phyloP scores from a whole-genome alignment of 768 basidiomycete species.

The Trametes coccinea region DNA sequence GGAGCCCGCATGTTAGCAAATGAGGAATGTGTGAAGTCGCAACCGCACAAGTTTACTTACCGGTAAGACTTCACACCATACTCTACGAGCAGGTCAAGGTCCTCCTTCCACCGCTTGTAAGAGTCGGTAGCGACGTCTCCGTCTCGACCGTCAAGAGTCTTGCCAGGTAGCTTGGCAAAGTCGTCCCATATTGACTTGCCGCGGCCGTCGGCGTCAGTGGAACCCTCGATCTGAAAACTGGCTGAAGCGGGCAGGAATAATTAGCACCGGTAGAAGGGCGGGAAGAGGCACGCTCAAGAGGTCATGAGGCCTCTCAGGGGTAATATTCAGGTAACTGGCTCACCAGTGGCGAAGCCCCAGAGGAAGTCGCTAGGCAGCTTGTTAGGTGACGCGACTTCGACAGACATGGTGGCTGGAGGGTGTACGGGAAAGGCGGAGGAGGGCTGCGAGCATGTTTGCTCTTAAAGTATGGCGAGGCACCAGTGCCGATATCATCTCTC shows the following conservation, averaged over 20 bases:
- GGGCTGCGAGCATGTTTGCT: slow-evolving; percentile 26
- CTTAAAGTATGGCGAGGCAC: slow-evolving; percentile 24
- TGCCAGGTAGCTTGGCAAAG: slow-evolving; percentile 63
- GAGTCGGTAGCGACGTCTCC: slow-evolving; percentile 75
- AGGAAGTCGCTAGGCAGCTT: slow-evolving; percentile 58
- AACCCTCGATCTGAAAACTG: slow-evolving; percentile 76
- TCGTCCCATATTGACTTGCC: slow-evolving; percentile 77
- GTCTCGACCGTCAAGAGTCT: slow-evolving; percentile 65
- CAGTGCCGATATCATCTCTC: slow-evolving; percentile 31
- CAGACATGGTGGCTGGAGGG: slow-evolving; percentile 31
- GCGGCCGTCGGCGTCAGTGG: slow-evolving; percentile 56
- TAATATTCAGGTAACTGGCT: slow-evolving; percentile 27
- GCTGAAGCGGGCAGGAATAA: slow-evolving; percentile 39
- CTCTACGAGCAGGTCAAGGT: slow-evolving; percentile 57
- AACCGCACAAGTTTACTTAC: slow-evolving; percentile 10
- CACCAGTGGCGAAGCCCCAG: slow-evolving; percentile 73
- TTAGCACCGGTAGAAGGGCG: slow-evolving; percentile 1
- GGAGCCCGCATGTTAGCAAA: neutral
- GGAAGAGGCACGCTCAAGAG: neutral
- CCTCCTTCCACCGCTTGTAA: slow-evolving; percentile 67
- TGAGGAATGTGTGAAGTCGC: neutral
- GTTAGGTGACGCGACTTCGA: slow-evolving; percentile 21
- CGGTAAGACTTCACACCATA: slow-evolving; percentile 75
- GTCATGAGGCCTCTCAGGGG: slow-evolving; percentile 1
- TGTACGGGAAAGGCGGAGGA: slow-evolving; percentile 30